These are phyloP conservation scores for Fusarium illudens DNA, from an alignment of 2,329 filamentous ascomycete genomes.

Conservation along the genomic window DNA sequence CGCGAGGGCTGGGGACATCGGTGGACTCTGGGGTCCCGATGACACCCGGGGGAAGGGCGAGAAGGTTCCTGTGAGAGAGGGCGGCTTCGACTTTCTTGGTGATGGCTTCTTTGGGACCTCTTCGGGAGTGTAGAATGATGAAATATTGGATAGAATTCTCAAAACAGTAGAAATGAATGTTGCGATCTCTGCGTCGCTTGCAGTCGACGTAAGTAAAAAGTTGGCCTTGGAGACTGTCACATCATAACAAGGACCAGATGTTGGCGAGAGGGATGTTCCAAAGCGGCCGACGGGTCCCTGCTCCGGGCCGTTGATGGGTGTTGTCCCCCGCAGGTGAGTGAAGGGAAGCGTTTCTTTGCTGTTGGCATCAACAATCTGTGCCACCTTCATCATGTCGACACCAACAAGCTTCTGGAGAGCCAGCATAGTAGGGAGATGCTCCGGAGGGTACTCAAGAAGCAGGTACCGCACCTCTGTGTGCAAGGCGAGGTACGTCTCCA, in stretches of 20 bases:
- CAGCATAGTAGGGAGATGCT: slow-evolving; percentile 64
- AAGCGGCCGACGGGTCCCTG: slow-evolving; percentile 34
- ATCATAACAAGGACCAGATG: slow-evolving; percentile 41
- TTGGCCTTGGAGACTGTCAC: slow-evolving; percentile 61
- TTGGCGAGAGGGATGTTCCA: slow-evolving; percentile 31
- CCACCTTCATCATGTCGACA: slow-evolving; percentile 64
- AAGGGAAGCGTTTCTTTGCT: slow-evolving; percentile 50
- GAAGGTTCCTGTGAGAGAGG: slow-evolving; percentile 43
- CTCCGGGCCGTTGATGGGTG: slow-evolving; percentile 40
- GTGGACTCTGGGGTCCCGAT: slow-evolving; percentile 32
- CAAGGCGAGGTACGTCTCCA: slow-evolving; percentile 66
- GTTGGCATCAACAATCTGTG: slow-evolving; percentile 61
- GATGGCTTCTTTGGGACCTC: slow-evolving; percentile 33
- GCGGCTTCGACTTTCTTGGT: slow-evolving; percentile 36
- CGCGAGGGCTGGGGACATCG: slow-evolving; percentile 29
- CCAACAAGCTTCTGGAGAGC: slow-evolving; percentile 67
- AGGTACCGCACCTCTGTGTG: slow-evolving; percentile 64
- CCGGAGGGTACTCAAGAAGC: slow-evolving; percentile 65
- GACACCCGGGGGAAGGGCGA: slow-evolving; percentile 45
- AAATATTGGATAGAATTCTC: slow-evolving; percentile 48
- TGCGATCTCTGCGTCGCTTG: slow-evolving; percentile 62
- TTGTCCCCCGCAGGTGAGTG: slow-evolving; percentile 50
- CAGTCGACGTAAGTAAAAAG: slow-evolving; percentile 64
- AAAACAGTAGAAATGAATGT: slow-evolving; percentile 63
- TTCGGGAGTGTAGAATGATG: slow-evolving; percentile 56